Evolutionary conservation across 2,329 filamentous ascomycete species (phyloP).

Genomic region (Myriosclerotinia curreyana): DNA sequence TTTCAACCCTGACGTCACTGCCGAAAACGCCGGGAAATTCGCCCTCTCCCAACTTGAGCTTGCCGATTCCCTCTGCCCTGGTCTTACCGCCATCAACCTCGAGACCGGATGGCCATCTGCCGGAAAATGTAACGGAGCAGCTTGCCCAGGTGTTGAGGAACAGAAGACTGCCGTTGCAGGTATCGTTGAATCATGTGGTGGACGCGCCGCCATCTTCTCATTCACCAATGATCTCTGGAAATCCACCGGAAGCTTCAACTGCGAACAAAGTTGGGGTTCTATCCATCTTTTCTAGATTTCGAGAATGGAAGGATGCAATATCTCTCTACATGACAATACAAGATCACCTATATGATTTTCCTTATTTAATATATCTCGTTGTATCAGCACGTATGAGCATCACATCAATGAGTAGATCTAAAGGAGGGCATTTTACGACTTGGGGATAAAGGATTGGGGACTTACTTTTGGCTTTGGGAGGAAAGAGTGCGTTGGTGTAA

Average conservation of each 20-base stretch:
- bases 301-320: neutral
- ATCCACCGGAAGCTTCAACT: constrained; percentile 60
- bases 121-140: constrained; percentile 68
- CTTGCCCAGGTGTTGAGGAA: constrained; percentile 62
- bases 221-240: constrained; percentile 83
- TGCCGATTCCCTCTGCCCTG: constrained; percentile 66
- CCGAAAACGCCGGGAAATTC: constrained; percentile 70
- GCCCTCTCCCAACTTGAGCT: constrained; percentile 69
- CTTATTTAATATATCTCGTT: constrained; percentile 8
- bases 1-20: constrained; percentile 73
- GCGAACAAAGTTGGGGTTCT: constrained; percentile 79
- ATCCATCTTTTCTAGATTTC: constrained; percentile 24
- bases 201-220: constrained; percentile 76
- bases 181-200: constrained; percentile 64
- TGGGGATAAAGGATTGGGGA: neutral
- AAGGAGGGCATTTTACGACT: neutral
- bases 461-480: neutral
- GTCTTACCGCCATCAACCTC: constrained; percentile 73
- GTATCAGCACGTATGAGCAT: neutral
- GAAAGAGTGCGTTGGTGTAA: neutral
- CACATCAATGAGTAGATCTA: neutral
- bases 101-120: constrained; percentile 86
- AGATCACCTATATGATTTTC: neutral
- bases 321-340: constrained; percentile 1
- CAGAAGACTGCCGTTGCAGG: constrained; percentile 70